Base-by-base conservation (phyloP, 208 protist species). In the Wallacemonas rigidus region DNA sequence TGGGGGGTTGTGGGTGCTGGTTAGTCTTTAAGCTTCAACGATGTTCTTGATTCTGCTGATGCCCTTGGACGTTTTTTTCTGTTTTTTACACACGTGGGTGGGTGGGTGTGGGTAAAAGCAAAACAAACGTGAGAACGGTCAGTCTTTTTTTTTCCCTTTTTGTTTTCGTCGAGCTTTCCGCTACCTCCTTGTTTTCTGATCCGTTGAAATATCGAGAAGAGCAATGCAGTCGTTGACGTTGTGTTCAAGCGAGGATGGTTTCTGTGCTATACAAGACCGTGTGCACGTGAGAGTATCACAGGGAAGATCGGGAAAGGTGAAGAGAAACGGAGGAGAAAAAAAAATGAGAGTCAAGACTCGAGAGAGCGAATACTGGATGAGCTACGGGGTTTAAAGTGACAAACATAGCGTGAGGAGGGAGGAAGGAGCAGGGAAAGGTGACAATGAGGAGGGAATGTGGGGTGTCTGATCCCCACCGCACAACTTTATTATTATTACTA, bases 351-450 rank as follows among this genome's bases (percentile, higher is more conserved):
- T 50, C 45, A 50, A 50, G 45, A 50, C 12, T 50, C 45, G 12
- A 12, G 45, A 26, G 26, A 50, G 45, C 45, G 45, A 50, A 50
- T 14, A 50, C 6, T 50, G 45, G 45, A 6, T 57, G 53, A 57
- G 53, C 15, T 38, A n/a, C 0, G 53, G 17, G 6, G 53, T 57
- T 17, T 8, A 57, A 53, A 15, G 48, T 53, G 48, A 53, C 48
- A n/a, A 15, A 9, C 48, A 53, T 15, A 17, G 48, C 12, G 67
- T 4, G 26, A 61, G 17, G 57, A 53, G n/a, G 60, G 69, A 64
- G 26, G n/a, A 64, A 79, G 17, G 67, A 75, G 40, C 61, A 40
- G 57, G 72, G 47, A 69, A 71, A 70, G 6, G 11, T 69, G 60
- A 79, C 43, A 35, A 9, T 12, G 48, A n/a, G 35, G 11, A 72